phyloP scores from a whole-genome alignment of 2,329 filamentous ascomycete species.

The Fusarium sp. region DNA sequence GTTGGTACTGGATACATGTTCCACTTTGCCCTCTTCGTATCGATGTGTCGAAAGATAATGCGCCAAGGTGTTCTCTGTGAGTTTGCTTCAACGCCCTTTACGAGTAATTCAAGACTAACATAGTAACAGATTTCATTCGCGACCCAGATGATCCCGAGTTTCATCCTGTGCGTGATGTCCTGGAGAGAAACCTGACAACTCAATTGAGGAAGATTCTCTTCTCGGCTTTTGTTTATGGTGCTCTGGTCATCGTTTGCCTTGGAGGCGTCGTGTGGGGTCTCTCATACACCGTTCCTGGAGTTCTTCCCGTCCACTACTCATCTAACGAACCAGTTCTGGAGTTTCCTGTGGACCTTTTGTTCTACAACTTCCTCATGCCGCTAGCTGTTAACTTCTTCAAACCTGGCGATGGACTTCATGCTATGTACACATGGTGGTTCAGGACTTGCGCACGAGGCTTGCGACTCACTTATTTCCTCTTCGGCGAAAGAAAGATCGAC shows the following conservation, averaged over 20 bases:
- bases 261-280: slow-evolving; percentile 97
- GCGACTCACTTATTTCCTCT: slow-evolving; percentile 91
- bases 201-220: slow-evolving; percentile 97
- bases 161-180: slow-evolving; percentile 94
- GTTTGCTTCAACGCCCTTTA: slow-evolving; percentile 50
- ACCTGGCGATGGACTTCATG: slow-evolving; percentile 84
- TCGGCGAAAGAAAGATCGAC: slow-evolving; percentile 82
- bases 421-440: slow-evolving; percentile 97
- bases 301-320: slow-evolving; percentile 93
- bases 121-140: slow-evolving; percentile 83
- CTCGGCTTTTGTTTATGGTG: slow-evolving; percentile 94
- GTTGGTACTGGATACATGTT: slow-evolving; percentile 99
- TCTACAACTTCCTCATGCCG: slow-evolving; percentile 97
- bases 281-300: slow-evolving; percentile 71
- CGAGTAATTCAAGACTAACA: slow-evolving; percentile 21
- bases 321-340: slow-evolving; percentile 93
- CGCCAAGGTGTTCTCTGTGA: slow-evolving; percentile 90
- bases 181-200: slow-evolving; percentile 91
- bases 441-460: slow-evolving; percentile 83
- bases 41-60: slow-evolving; percentile 99
- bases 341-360: slow-evolving; percentile 92
- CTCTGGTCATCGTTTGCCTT: slow-evolving; percentile 89
- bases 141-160: slow-evolving; percentile 99
- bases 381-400: slow-evolving; percentile 85
- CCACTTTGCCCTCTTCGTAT: slow-evolving; percentile 97